These are phyloP conservation scores for Lactarius sanguifluus DNA, from an alignment of 768 basidiomycete genomes.

Conservation along the genomic window DNA sequence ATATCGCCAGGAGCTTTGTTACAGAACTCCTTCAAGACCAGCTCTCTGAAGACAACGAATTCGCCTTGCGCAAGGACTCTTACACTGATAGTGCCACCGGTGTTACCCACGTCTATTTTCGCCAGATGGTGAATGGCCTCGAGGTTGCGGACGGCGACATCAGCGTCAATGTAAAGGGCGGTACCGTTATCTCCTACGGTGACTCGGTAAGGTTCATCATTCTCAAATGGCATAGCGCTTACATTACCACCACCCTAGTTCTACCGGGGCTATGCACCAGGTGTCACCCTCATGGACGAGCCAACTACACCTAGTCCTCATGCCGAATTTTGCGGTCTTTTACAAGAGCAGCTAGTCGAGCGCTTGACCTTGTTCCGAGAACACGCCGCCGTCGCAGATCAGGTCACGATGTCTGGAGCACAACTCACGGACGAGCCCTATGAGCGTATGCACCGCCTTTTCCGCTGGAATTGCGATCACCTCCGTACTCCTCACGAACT, in stretches of 20 bases:
- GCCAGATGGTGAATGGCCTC: constrained; percentile 80
- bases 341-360: constrained; percentile 40
- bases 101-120: constrained; percentile 86
- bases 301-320: constrained; percentile 42
- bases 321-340: constrained; percentile 51
- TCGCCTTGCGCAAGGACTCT: constrained; percentile 73
- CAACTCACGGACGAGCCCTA: constrained; percentile 30
- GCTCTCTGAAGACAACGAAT: constrained; percentile 41
- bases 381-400: constrained; percentile 31
- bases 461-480: constrained; percentile 57
- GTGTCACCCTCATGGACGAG: constrained; percentile 33
- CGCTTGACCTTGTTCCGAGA: constrained; percentile 35
- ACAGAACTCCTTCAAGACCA: constrained; percentile 46
- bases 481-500: constrained; percentile 44
- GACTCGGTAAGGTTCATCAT: constrained; percentile 34
- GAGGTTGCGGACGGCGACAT: constrained; percentile 90
- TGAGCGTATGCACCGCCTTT: constrained; percentile 46
- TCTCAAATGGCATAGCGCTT: not conserved
- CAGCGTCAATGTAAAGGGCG: constrained; percentile 76
- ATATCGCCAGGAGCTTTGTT: constrained; percentile 65
- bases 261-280: constrained; percentile 62
- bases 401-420: constrained; percentile 41
- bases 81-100: constrained; percentile 85
- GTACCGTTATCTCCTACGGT: constrained; percentile 20
- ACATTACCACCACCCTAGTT: constrained; percentile 49